Evolutionary conservation across 2,329 filamentous ascomycete species (phyloP), one percentile per base, ranked within the genome.

Genomic region (Chaetoscypha palmicola): DNA sequence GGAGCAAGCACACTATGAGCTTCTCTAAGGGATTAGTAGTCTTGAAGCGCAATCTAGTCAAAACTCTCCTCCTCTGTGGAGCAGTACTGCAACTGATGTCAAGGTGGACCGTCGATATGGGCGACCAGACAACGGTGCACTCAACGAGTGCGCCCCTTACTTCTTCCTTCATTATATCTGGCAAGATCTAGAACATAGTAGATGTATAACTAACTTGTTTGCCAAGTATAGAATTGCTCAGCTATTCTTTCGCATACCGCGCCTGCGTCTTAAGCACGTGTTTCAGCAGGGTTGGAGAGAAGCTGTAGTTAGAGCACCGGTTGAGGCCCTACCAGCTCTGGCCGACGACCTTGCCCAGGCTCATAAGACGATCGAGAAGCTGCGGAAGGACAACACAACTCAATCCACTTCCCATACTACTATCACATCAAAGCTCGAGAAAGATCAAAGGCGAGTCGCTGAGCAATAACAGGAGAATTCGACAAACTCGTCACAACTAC

Each of bases 161-260:
- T 50, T 47, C 33, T 47, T 50, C 34, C 39, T 50, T 11, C 21
- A 32, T 19, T 41, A 41, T 47, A 44, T 47, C 33, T 47, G 28
- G 40, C 12, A 47, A 47, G 41, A 44, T 40, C 40, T 20, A 12
- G 37, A 47, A 23, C 40, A 36, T 47, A 21, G 45, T 44, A 47
- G 44, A 31, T 47, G 44, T 17, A 32, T 47, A 11, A 47, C 21
- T 40, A 30, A 47, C 41, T 26, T 47, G 41, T 47, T 47, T 47
- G 21, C 44, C 37, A 44, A 44, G 31, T 31, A 32, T 36, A 22
- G 38, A 8, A 41, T 46, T 41, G 30, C 23, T 16, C 28, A 35
- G 10, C 41, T 16, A 35, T 47, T 47, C 41, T 46, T 46, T 41
- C 41, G 36, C 30, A 47, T 44, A 22, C 33, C 17, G 41, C 35